Evolutionary conservation across 208 protist species (phyloP).

Genomic region (Trypanosoma platydactyli): DNA sequence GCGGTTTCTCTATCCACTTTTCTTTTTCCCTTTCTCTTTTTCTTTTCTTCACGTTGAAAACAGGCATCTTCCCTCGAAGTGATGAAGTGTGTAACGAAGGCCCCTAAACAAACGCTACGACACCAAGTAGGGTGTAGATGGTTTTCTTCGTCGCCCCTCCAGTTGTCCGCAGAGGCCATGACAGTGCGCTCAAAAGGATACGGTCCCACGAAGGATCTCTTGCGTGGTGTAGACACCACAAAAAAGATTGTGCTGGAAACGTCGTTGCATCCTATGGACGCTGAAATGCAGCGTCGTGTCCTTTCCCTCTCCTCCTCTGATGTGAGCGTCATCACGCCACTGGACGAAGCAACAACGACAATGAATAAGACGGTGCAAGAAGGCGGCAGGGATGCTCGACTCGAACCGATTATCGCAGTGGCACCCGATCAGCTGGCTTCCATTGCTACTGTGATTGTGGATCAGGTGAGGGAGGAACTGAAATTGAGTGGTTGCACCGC

Average conservation of each 20-base stretch:
- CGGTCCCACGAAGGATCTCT: constrained; percentile 67
- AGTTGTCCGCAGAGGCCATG: constrained; percentile 10
- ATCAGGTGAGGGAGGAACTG: constrained; percentile 27
- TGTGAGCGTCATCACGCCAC: constrained; percentile 41
- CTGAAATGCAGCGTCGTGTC: constrained; percentile 62
- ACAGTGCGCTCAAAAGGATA: constrained; percentile 69
- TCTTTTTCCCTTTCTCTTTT: constrained; percentile 9
- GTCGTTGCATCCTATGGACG: constrained; percentile 64
- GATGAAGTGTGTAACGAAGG: constrained; percentile 18
- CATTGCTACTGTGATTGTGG: constrained; percentile 55
- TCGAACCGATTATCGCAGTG: constrained; percentile 43
- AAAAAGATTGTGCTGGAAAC: constrained; percentile 60
- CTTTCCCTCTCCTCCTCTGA: constrained; percentile 44
- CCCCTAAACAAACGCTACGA: constrained; percentile 7
- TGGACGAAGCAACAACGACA: constrained; percentile 7
- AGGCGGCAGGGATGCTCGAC: constrained; percentile 1
- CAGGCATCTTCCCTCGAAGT: background rate
- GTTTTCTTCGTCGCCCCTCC: constrained; percentile 8
- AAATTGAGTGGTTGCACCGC: constrained; percentile 16
- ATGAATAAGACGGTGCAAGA: background rate
- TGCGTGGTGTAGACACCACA: constrained; percentile 49
- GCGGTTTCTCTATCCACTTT: background rate
- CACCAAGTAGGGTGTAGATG: constrained; percentile 10
- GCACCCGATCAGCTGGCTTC: constrained; percentile 59
- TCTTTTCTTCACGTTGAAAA: constrained; percentile 1